These are phyloP conservation scores for Starmerella davenportii DNA, from an alignment of 805 yeast species.

Conservation along the genomic window DNA sequence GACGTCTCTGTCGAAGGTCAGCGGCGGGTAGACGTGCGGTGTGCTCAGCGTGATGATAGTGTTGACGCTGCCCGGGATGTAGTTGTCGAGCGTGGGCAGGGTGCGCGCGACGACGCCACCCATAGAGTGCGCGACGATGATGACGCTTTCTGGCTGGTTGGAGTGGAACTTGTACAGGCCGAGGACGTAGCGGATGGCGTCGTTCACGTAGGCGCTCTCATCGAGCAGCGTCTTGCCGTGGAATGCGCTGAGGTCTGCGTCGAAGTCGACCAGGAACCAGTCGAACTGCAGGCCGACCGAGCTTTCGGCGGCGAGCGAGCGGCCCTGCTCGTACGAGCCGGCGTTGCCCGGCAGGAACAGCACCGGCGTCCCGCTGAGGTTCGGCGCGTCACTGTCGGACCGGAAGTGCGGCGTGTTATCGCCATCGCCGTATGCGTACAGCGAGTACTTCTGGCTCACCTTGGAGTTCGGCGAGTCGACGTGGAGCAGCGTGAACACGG, in stretches of 20 bases:
- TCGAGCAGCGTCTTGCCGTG: slow-evolving; percentile 87
- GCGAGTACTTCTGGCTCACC: slow-evolving; percentile 32
- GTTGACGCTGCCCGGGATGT: slow-evolving; percentile 51
- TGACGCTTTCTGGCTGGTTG: slow-evolving; percentile 45
- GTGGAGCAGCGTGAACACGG: slow-evolving; percentile 9
- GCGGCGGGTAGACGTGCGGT: slow-evolving; percentile 85
- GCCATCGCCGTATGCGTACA: slow-evolving; percentile 75
- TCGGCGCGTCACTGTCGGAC: slow-evolving; percentile 14
- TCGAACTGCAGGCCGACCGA: slow-evolving; percentile 47
- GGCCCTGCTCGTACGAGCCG: slow-evolving; percentile 74
- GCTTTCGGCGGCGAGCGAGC: slow-evolving; percentile 79
- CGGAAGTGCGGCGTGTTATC: slow-evolving; percentile 21
- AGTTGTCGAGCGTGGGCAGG: slow-evolving; percentile 64
- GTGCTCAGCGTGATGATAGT: slow-evolving; percentile 74
- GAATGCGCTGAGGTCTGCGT: slow-evolving; percentile 89
- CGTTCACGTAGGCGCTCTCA: slow-evolving; percentile 84
- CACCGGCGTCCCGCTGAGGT: slow-evolving; percentile 68
- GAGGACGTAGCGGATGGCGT: slow-evolving; percentile 63
- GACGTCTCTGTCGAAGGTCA: slow-evolving; percentile 82
- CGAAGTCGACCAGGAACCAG: slow-evolving; percentile 82
- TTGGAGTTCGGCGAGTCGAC: slow-evolving; percentile 8
- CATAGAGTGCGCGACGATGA: slow-evolving; percentile 84
- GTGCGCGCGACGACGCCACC: slow-evolving; percentile 90
- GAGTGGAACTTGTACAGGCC: slow-evolving; percentile 33
- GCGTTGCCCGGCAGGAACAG: slow-evolving; percentile 95